Conservation (phyloP, 2,329 filamentous ascomycete genomes). For the Stachybotrys elegans region DNA sequence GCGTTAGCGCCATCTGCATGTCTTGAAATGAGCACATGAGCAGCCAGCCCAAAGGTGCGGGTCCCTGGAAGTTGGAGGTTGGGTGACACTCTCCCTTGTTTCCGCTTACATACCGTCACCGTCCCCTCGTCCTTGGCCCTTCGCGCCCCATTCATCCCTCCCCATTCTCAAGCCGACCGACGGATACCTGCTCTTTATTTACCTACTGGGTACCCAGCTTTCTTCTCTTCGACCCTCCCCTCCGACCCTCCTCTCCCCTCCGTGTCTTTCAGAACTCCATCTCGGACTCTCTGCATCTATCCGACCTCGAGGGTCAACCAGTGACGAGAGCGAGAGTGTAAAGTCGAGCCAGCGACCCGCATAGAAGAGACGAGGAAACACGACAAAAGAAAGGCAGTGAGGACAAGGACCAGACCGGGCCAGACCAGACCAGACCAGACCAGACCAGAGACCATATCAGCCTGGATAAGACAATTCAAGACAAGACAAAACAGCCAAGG, state of each 20-base stretch:
- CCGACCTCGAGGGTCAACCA: background rate
- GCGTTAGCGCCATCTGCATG: conserved; percentile 33
- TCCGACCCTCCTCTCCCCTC: background rate
- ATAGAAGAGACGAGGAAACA: background rate
- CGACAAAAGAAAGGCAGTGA: background rate
- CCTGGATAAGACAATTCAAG: background rate
- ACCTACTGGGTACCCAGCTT: background rate
- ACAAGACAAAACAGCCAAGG: too few species aligned
- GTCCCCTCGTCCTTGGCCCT: conserved; percentile 3
- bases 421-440: too few species aligned
- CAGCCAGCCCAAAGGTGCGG: conserved; percentile 35
- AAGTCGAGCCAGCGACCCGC: too few species aligned
- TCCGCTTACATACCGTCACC: conserved; percentile 3
- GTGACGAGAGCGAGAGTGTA: background rate
- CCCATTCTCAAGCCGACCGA: too few species aligned
- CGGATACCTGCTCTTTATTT: too few species aligned
- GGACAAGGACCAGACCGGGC: background rate
- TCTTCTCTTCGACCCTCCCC: background rate
- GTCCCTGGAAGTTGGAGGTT: too few species aligned
- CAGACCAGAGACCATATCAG: background rate
- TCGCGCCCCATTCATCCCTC: conserved; percentile 3
- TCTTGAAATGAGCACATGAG: conserved; percentile 44
- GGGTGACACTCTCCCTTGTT: too few species aligned
- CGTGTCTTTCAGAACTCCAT: background rate
- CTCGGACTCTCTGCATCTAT: background rate